Evolutionary conservation across 2,329 filamentous ascomycete species (phyloP).

Genomic region (Diaporthe aspalathi): DNA sequence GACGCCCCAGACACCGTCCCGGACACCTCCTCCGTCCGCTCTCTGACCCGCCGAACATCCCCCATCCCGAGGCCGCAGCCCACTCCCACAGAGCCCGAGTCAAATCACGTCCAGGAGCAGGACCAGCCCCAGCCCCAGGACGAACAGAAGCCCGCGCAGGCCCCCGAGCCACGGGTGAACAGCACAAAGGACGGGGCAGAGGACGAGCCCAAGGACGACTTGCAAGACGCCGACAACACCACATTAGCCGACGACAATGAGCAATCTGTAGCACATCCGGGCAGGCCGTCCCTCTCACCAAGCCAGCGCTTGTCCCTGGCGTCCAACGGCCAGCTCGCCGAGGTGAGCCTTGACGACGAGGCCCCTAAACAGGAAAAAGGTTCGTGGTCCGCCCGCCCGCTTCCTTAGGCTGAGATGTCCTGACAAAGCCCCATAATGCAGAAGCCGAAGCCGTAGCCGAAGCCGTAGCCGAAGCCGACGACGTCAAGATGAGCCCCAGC

Average conservation of each 20-base stretch:
- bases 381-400: constrained; percentile 24
- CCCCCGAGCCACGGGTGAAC: constrained; percentile 40
- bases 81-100: constrained; percentile 42
- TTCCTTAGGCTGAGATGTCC: constrained; percentile 32
- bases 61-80: constrained; percentile 51
- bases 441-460: constrained; percentile 28
- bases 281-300: constrained; percentile 54
- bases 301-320: constrained; percentile 57
- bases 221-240: constrained; percentile 42
- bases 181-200: constrained; percentile 49
- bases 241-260: constrained; percentile 39
- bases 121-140: constrained; percentile 43
- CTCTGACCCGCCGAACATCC: constrained; percentile 65
- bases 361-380: constrained; percentile 46
- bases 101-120: constrained; percentile 39
- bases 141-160: constrained; percentile 12
- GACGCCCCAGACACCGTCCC: constrained; percentile 78
- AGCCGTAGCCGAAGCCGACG: constrained; percentile 41
- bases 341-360: constrained; percentile 76
- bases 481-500: constrained; percentile 48
- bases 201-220: constrained; percentile 46
- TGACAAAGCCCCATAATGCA: not conserved
- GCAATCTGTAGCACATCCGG: constrained; percentile 27
- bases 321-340: constrained; percentile 59
- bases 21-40: constrained; percentile 73